Evolutionary conservation across 1,284 basidiomycete species (phyloP), one percentile per base, ranked within the genome.

Genomic region (Cutaneotrichosporon sp.): DNA sequence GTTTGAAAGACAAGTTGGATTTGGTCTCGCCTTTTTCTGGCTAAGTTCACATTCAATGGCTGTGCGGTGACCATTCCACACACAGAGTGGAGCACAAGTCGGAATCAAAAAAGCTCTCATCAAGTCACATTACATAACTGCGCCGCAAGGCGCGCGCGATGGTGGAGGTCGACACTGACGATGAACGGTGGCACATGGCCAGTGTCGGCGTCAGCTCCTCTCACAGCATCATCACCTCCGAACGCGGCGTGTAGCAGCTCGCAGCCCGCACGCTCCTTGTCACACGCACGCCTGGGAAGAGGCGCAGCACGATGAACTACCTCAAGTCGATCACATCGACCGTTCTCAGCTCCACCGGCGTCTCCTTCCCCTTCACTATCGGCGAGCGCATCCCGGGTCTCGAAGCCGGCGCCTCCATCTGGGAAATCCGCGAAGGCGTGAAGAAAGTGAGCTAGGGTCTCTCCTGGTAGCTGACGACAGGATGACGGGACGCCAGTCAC

Each of bases 401-500:
- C 53, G 86, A 90, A 51, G 75, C 76, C 18, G 77, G 76, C 14
- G 60, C 56, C 44, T 83, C 84, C 0, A 83, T 94, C 35, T 97
- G 91, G 85, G 85, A 81, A 23, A 78, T 97, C 8, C 87, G 92
- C 64, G 88, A 92, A 59, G 94, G 84, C 21, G 86, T 84, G 30
- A 96, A 91, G 77, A 81, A 86, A 76, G 91, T 92, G 66, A 61
- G 80, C 69, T 17, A 40, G 12, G 18, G 17, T 1, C 8, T 15
- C 12, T 12, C 4, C 22, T 37, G 12, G 20, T 22, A 49, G 42
- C 56, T 58, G 35, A 48, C 35, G 34, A 2, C 68, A 96, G 91
- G 94, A 98, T 66, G 94, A 98, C 70, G 83, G 83, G 14, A 83
- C 81, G 20, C 80, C 77, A 5, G 84, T 94, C 4, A 94, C 92